Percentiles rank a stretch among this genome's conserved stretches.
Conservation (phyloP, 805 yeast species). For the Barnettozyma siamensis region DNA sequence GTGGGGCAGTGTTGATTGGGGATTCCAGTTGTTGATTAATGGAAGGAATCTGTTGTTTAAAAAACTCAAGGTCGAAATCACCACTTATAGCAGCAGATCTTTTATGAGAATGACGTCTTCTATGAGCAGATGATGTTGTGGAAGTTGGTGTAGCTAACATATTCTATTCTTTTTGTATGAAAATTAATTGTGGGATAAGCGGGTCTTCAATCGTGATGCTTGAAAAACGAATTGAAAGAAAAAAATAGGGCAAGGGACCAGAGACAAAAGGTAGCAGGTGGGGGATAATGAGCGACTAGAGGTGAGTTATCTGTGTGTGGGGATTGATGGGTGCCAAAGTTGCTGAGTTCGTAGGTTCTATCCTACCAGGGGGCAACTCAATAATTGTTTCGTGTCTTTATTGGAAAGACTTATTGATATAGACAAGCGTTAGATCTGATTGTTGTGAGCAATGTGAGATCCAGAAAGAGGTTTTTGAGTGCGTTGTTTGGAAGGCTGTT, state of each 20-base stretch:
- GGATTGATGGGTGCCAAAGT: background rate
- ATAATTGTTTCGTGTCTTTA: background rate
- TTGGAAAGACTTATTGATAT: background rate
- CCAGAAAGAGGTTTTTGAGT: no score
- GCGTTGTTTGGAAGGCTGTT: no score
- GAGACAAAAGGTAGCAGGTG: background rate
- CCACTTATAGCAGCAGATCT: constrained; percentile 88
- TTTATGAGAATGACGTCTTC: constrained; percentile 68
- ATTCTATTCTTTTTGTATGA: background rate
- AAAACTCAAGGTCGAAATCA: constrained; percentile 52
- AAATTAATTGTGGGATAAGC: constrained; percentile 1
- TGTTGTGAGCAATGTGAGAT: background rate
- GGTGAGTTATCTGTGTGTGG: background rate
- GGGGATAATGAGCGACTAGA: background rate
- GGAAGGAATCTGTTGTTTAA: constrained; percentile 17
- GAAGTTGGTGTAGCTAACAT: constrained; percentile 17
- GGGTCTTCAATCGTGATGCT: background rate
- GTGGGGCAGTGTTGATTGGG: background rate
- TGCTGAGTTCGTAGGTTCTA: background rate
- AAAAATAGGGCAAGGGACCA: background rate
- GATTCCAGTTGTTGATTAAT: constrained; percentile 13
- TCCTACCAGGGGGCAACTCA: no score
- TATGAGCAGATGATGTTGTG: constrained; percentile 23
- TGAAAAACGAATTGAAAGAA: background rate
- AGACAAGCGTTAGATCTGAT: background rate